Evolutionary conservation across 805 yeast species (phyloP).

Genomic region (Teunomyces atbi): DNA sequence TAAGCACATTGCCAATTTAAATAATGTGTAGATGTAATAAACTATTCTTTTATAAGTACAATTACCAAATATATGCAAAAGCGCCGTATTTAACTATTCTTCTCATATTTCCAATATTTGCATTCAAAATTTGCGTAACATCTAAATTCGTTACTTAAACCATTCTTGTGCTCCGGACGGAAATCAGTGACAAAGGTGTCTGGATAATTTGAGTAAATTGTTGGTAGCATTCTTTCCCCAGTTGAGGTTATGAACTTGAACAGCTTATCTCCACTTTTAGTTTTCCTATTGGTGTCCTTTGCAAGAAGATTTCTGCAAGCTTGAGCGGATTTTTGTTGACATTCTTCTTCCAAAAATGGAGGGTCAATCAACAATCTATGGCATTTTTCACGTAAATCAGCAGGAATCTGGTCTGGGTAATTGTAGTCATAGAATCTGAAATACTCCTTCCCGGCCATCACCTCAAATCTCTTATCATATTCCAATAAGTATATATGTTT

Average conservation of each 20-base stretch:
- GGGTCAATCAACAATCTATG: conserved; percentile 82
- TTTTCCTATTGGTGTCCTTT: conserved; percentile 35
- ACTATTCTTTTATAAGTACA: neutral
- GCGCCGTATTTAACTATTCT: neutral
- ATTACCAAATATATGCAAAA: neutral
- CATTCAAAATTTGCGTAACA: conserved; percentile 83
- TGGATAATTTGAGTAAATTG: conserved; percentile 63
- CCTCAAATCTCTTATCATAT: conserved; percentile 71
- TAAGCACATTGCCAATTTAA: too few relatives aligned
- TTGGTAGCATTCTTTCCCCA: conserved; percentile 79
- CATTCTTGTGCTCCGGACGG: conserved; percentile 78
- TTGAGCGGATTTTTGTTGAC: conserved; percentile 63
- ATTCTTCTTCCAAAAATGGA: conserved; percentile 78
- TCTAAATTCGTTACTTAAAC: conserved; percentile 82
- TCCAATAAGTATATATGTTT: conserved; percentile 73
- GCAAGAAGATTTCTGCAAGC: conserved; percentile 58
- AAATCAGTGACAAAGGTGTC: conserved; percentile 64
- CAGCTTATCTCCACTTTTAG: conserved; percentile 38
- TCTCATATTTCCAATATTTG: conserved; percentile 56
- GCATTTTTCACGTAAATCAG: conserved; percentile 55
- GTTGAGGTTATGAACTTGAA: conserved; percentile 72
- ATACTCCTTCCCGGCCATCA: conserved; percentile 64
- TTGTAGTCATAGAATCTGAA: conserved; percentile 77
- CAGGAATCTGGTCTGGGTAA: conserved; percentile 61
- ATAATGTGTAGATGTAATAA: too few relatives aligned